phyloP scores from a whole-genome alignment of 2,329 filamentous ascomycete species.

The Cladosporium oxysporum region DNA sequence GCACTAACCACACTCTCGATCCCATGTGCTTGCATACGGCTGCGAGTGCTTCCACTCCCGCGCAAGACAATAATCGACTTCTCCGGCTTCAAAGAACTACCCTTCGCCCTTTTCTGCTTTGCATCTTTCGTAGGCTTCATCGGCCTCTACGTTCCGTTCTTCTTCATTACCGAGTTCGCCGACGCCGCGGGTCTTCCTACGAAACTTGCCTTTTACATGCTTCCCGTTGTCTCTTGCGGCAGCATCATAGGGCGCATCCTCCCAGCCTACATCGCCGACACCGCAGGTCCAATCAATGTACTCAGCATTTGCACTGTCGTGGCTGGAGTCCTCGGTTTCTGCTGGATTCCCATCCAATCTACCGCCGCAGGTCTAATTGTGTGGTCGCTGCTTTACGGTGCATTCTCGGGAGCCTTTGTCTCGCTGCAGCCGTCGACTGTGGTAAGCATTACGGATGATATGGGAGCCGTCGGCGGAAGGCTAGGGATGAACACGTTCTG shows the following conservation, averaged over 20 bases:
- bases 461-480: constrained; percentile 29
- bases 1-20: constrained; percentile 33
- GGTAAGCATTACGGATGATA: constrained; percentile 37
- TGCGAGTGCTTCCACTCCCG: constrained; percentile 34
- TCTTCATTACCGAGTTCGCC: constrained; percentile 43
- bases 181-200: constrained; percentile 29
- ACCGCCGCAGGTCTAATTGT: constrained; percentile 34
- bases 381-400: constrained; percentile 37
- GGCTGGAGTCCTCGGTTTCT: constrained; percentile 51
- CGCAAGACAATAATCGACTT: constrained; percentile 42
- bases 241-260: constrained; percentile 41
- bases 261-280: constrained; percentile 54
- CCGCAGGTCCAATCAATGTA: constrained; percentile 55
- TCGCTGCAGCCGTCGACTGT: constrained; percentile 40
- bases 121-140: constrained; percentile 38
- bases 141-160: constrained; percentile 44
- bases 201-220: constrained; percentile 39
- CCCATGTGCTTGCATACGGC: constrained; percentile 24
- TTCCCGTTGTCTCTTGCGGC: constrained; percentile 39
- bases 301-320: constrained; percentile 43
- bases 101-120: constrained; percentile 37
- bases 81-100: constrained; percentile 39
- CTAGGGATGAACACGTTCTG: constrained; percentile 32
- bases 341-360: constrained; percentile 55
- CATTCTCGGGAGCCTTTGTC: constrained; percentile 42